Conservation (phyloP, 495 filamentous ascomycete species). For the Hypoxylon intermedium region DNA sequence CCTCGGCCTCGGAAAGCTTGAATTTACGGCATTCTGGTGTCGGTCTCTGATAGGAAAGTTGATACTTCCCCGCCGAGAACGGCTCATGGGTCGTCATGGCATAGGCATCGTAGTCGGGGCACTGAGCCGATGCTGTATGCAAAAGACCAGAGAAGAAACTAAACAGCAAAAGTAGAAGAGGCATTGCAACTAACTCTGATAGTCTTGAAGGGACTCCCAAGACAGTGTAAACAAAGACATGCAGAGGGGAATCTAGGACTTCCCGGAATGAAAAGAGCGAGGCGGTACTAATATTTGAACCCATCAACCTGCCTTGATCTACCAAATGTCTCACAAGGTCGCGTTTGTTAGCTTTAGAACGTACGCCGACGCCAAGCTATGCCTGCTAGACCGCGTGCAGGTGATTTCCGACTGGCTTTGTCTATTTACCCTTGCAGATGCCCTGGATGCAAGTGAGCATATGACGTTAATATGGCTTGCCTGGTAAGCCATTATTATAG, state of each 20-base stretch:
- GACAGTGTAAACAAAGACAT: constrained; percentile 6
- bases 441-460: constrained; percentile 21
- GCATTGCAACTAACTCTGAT: constrained; percentile 25
- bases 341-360: constrained; percentile 20
- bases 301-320: constrained; percentile 9
- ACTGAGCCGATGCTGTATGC: constrained; percentile 42
- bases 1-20: constrained; percentile 62
- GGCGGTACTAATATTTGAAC: constrained; percentile 37
- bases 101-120: constrained; percentile 63
- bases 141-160: constrained; percentile 27
- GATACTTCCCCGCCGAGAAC: constrained; percentile 51
- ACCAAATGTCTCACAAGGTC: constrained; percentile 16
- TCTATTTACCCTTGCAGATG: constrained; percentile 34
- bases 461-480: constrained; percentile 27
- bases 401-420: constrained; percentile 21
- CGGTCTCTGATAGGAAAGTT: constrained; percentile 65
- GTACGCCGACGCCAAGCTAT: constrained; percentile 23
- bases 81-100: constrained; percentile 54
- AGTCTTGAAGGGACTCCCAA: constrained; percentile 14
- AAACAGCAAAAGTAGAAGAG: constrained; percentile 23
- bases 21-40: constrained; percentile 66
- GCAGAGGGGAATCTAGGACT: constrained; percentile 9
- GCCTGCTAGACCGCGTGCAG: constrained; percentile 21
- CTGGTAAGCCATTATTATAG: constrained; percentile 15
- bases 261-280: constrained; percentile 13